These are phyloP conservation scores for Cercophora newfieldiana DNA, from an alignment of 495 filamentous ascomycete species.

Conservation along the genomic window DNA sequence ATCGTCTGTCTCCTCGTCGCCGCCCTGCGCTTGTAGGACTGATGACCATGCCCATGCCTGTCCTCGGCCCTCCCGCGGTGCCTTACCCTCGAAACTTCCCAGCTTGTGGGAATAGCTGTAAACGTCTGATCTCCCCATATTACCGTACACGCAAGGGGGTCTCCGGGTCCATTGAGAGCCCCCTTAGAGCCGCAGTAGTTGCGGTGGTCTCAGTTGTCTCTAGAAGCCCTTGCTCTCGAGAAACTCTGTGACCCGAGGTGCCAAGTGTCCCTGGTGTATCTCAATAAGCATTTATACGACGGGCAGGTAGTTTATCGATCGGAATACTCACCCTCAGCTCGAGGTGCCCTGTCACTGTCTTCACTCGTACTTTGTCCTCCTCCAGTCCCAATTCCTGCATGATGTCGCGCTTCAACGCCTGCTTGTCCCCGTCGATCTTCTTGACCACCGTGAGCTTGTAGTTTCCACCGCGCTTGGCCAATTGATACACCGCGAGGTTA, in stretches of 20 bases:
- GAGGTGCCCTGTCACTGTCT: constrained; percentile 62
- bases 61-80: no score
- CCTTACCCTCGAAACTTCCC: no score
- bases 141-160: no score
- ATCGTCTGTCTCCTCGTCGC: no score
- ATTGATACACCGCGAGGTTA: constrained; percentile 77
- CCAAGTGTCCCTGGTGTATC: background rate
- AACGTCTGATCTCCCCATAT: no score
- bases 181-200: background rate
- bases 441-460: constrained; percentile 72
- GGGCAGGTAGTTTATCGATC: background rate
- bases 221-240: background rate
- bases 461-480: constrained; percentile 74
- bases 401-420: constrained; percentile 54
- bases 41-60: no score
- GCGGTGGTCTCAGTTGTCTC: background rate
- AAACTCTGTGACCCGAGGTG: background rate
- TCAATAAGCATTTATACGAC: background rate
- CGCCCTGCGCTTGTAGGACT: no score
- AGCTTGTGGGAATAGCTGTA: no score
- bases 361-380: constrained; percentile 50
- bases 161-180: background rate
- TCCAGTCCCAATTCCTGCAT: constrained; percentile 44
- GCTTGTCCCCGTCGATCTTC: constrained; percentile 72
- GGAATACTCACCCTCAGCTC: constrained; percentile 58